These are phyloP conservation scores for thale cress (Arabidopsis thaliana) DNA, from an alignment of 345 rosid genomes.

Conservation along the genomic window DNA sequence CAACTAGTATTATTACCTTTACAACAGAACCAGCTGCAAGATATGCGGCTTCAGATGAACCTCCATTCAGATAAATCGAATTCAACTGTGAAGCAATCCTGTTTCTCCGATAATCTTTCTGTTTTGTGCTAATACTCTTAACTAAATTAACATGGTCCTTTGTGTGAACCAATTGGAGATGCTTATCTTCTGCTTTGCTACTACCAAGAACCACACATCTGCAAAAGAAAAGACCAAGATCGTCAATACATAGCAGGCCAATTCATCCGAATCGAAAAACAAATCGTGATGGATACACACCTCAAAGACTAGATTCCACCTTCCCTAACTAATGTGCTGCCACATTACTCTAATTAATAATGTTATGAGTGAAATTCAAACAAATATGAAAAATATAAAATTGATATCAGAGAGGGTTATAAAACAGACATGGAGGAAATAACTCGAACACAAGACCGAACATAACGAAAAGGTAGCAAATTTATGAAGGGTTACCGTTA, in stretches of 20 bases:
- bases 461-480: conserved; percentile 22
- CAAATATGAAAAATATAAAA: not conserved
- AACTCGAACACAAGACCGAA: conserved; percentile 17
- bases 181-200: conserved; percentile 69
- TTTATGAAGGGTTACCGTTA: conserved; percentile 1
- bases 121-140: conserved; percentile 65
- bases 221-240: conserved; percentile 29
- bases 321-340: conserved; percentile 3
- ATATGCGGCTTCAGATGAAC: conserved; percentile 86
- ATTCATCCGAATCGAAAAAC: not conserved
- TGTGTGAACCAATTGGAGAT: conserved; percentile 66
- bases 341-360: conserved; percentile 3
- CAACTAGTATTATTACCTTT: conserved; percentile 55
- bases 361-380: conserved; percentile 3
- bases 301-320: not conserved
- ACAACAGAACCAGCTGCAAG: conserved; percentile 90
- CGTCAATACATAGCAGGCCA: not conserved
- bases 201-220: conserved; percentile 80
- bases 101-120: conserved; percentile 57
- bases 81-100: conserved; percentile 63
- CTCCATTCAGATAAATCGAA: conserved; percentile 82
- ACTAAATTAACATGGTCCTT: conserved; percentile 66
- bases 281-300: not conserved
- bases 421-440: conserved; percentile 11
- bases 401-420: not conserved